Evolutionary conservation across 2,329 filamentous ascomycete genomes (phyloP), one percentile per base, ranked within the genome.

Genomic region (Hirsutella minnesotensis): DNA sequence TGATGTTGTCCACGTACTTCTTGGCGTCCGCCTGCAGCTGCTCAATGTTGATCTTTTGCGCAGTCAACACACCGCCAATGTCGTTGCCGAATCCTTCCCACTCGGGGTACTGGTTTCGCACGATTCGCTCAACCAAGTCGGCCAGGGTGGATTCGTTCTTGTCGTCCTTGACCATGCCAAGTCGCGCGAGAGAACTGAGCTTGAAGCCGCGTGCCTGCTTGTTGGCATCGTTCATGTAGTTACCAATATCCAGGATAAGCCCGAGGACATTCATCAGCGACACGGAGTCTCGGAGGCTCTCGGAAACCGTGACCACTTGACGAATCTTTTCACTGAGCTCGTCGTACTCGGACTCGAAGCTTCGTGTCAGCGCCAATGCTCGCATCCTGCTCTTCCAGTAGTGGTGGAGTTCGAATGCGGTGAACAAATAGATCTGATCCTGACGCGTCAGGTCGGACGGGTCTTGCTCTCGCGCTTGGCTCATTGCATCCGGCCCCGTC

Each of bases 151-250:
- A 90, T 63, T 96, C 85, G 63, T 98, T 98, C 74, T 95, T 95
- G 69, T 95, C 88, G 59, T 98, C 92, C 68, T 98, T 98, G 57
- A 96, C 86, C 89, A 98, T 96, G 47, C 84, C 89, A 43, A 98
- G 70, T 43, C 92, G 81, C 22, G 86, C 86, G 39, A 98, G 79
- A 5, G 92, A 95, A 57, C 88, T 92, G 13, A 98, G 78, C 69
- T 98, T 98, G 81, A 98, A 98, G 48, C 92, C 92, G 45, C 83
- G 86, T 4, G 92, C 92, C 66, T 96, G 92, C 68, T 98, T 98
- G 67, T 95, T 96, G 43, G 89, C 83, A 59, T 96, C 92, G 70
- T 98, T 98, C 92, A 98, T 98, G 73, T 95, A 98, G 64, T 98
- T 98, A 63, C 92, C 92, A 57, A 98, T 95, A 62, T 95, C 90